A percentile compares a stretch with the other conserved stretches of the same genome.
Evolutionary conservation across 257 asterid species (phyloP).

Genomic region (Echites panduratus): DNA sequence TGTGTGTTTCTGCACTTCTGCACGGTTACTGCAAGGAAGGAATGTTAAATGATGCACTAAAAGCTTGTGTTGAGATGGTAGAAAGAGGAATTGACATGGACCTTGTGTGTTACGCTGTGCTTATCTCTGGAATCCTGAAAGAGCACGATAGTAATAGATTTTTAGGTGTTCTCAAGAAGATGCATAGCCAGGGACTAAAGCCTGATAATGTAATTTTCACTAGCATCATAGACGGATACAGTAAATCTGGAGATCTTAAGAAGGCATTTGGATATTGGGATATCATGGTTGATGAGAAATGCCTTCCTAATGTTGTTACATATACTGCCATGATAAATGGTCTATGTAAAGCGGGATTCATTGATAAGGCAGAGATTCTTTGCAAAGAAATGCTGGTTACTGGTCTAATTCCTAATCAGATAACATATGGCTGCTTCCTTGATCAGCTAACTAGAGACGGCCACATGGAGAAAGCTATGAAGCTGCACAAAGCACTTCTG

Average conservation of each 20-base stretch:
- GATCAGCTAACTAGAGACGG: conserved; percentile 64
- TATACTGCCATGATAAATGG: conserved; percentile 65
- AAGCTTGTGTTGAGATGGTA: conserved; percentile 42
- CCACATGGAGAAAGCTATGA: conserved; percentile 56
- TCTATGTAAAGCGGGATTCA: conserved; percentile 57
- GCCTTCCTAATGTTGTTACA: conserved; percentile 54
- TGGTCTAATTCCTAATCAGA: conserved; percentile 61
- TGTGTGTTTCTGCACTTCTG: conserved; percentile 74
- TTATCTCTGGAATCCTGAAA: conserved; percentile 49
- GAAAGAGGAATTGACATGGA: conserved; percentile 65
- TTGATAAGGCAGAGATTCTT: conserved; percentile 52
- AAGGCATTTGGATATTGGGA: conserved; percentile 73
- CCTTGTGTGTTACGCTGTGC: conserved; percentile 60
- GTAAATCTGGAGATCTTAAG: conserved; percentile 50
- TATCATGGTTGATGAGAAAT: conserved; percentile 62
- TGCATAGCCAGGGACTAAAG: conserved; percentile 49
- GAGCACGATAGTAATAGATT: conserved; percentile 36
- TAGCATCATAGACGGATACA: conserved; percentile 55
- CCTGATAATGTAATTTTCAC: conserved; percentile 72
- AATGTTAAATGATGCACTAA: conserved; percentile 54
- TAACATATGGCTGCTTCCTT: conserved; percentile 77
- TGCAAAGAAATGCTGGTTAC: conserved; percentile 50
- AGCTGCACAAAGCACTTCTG: conserved; percentile 54
- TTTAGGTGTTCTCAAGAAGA: conserved; percentile 40
- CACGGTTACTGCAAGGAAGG: conserved; percentile 67